Conservation (phyloP, 2,329 filamentous ascomycete genomes). For the Lasiodiplodia citricola region DNA sequence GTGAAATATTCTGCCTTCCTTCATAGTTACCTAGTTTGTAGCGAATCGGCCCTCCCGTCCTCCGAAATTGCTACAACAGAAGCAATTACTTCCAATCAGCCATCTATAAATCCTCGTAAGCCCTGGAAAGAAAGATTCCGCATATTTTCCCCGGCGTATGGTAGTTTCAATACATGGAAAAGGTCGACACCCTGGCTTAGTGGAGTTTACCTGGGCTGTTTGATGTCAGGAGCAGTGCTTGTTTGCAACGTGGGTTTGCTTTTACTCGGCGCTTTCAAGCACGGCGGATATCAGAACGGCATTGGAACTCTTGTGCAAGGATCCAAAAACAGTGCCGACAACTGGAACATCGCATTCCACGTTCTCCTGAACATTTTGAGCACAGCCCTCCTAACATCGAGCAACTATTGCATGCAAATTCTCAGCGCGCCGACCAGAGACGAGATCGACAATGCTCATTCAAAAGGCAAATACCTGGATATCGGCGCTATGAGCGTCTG, state of each 20-base stretch:
- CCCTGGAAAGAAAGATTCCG: too few relatives aligned
- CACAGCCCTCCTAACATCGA: not conserved
- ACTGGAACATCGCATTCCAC: not conserved
- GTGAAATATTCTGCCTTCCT: too few relatives aligned
- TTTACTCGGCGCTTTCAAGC: not conserved
- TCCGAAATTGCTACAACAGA: too few relatives aligned
- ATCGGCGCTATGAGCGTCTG: not conserved
- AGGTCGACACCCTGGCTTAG: not conserved
- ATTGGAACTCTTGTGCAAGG: not conserved
- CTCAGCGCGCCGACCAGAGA: not conserved
- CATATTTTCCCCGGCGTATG: not conserved
- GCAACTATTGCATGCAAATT: not conserved
- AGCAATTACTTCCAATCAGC: too few relatives aligned
- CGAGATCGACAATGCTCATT: not conserved
- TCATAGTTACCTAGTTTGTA: too few relatives aligned
- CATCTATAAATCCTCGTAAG: too few relatives aligned
- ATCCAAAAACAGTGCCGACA: not conserved
- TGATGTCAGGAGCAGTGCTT: not conserved
- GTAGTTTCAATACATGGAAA: not conserved
- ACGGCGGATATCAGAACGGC: not conserved
- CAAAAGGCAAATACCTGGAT: not conserved
- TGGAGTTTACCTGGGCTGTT: not conserved
- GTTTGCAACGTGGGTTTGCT: not conserved
- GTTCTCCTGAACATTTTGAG: not conserved
- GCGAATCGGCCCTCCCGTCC: too few relatives aligned